These are phyloP conservation scores for Thermothielavioides terrestris DNA, from an alignment of 495 filamentous ascomycete genomes.

Conservation along the genomic window DNA sequence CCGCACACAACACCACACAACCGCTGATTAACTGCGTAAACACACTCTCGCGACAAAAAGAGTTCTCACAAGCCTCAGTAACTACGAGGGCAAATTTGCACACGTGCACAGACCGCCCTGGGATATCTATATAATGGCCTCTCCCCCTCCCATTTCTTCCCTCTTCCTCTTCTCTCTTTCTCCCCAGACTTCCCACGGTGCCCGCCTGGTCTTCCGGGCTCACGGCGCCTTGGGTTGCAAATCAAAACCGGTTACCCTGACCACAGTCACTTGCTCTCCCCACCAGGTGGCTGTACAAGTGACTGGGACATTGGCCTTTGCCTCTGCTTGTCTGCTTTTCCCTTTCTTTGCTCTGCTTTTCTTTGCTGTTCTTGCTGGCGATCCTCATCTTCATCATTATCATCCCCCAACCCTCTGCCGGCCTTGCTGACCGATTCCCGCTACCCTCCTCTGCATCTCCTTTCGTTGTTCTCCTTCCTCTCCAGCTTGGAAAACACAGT, in stretches of 20 bases:
- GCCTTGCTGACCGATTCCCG: too few species aligned
- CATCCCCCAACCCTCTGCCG: too few species aligned
- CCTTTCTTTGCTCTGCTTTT: too few species aligned
- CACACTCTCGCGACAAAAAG: not conserved
- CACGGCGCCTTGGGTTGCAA: not conserved
- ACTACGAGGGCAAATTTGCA: not conserved
- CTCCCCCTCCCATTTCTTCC: not conserved
- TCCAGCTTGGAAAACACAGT: too few species aligned
- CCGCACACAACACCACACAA: not conserved
- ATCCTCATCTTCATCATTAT: too few species aligned
- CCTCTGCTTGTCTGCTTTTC: not conserved
- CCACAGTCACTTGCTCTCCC: not conserved
- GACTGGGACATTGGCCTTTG: not conserved
- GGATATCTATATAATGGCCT: not conserved
- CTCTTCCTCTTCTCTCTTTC: not conserved
- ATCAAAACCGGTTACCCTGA: not conserved
- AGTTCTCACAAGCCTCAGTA: not conserved
- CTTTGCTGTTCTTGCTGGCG: too few species aligned
- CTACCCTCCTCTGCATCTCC: not conserved
- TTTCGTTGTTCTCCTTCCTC: not conserved
- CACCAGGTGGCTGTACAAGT: not conserved
- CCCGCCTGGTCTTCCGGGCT: not conserved
- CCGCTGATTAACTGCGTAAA: not conserved
- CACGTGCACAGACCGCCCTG: conserved; percentile 6
- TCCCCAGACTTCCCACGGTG: not conserved